A percentile compares a stretch with the other conserved stretches of the same genome.
These are phyloP conservation scores for Venturia aucupariae DNA, from an alignment of 2,329 filamentous ascomycete species.

Conservation along the genomic window DNA sequence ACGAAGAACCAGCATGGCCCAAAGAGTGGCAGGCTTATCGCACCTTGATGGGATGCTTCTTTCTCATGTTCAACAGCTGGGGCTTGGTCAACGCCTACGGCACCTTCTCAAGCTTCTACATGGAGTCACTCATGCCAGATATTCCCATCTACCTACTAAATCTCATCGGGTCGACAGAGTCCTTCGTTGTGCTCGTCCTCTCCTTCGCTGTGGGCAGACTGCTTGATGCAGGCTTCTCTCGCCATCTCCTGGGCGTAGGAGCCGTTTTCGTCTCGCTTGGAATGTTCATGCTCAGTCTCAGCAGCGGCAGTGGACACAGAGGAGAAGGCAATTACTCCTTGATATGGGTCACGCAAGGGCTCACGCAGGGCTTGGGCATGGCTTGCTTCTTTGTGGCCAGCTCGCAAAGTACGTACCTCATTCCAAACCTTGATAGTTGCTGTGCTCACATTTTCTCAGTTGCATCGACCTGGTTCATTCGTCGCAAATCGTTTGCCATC, in stretches of 20 bases:
- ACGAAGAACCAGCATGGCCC: slow-evolving; percentile 32
- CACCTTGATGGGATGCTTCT: slow-evolving; percentile 38
- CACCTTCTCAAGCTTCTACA: slow-evolving; percentile 42
- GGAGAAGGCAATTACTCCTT: slow-evolving; percentile 31
- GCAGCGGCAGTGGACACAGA: slow-evolving; percentile 28
- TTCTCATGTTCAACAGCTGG: slow-evolving; percentile 43
- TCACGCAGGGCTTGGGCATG: slow-evolving; percentile 41
- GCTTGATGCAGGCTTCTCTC: slow-evolving; percentile 38
- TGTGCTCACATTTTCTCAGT: slow-evolving; percentile 26
- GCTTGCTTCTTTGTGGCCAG: slow-evolving; percentile 44
- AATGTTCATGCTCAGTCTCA: slow-evolving; percentile 26
- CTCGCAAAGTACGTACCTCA: slow-evolving; percentile 36
- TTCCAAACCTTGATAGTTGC: slow-evolving; percentile 3
- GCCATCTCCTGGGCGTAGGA: slow-evolving; percentile 33
- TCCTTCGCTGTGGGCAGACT: slow-evolving; percentile 40
- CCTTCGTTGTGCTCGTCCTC: slow-evolving; percentile 36
- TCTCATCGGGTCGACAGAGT: slow-evolving; percentile 40
- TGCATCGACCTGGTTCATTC: slow-evolving; percentile 41
- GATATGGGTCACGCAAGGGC: slow-evolving; percentile 40
- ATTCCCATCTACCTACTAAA: slow-evolving; percentile 35
- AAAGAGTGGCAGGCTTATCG: slow-evolving; percentile 35
- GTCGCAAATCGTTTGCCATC: slow-evolving; percentile 38
- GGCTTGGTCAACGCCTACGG: slow-evolving; percentile 42
- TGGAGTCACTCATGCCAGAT: slow-evolving; percentile 33
- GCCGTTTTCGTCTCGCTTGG: slow-evolving; percentile 34